Base-by-base conservation (phyloP, 345 rosid genomes). In the Kernera saxatilis region DNA sequence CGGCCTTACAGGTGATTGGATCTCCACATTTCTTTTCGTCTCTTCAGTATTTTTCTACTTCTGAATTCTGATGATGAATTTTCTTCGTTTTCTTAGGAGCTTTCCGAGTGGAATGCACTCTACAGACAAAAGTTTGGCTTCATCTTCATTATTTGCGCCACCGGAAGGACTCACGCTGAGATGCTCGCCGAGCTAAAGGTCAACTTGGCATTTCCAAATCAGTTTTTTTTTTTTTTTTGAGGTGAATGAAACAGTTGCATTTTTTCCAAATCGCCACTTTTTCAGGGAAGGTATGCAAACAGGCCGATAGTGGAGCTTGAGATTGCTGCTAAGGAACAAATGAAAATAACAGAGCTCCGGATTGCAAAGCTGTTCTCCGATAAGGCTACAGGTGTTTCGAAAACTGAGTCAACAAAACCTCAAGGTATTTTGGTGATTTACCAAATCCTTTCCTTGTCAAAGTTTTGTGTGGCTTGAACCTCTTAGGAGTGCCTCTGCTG, bases 311-410 rank as follows among this genome's bases (percentile, higher is more conserved):
- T 83, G 18, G 97, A 94, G 78, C 82, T 91, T 37, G 97, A 91
- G 83, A 80, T 76, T 76, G 97, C 95, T 57, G 96, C 99, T 35
- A 82, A 78, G 68, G 95, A 91, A 78, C 99, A 91, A 74, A 88
- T 91, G 99, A 86, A 91, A 76, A 21, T 94, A 69, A 91, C 81
- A 22, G 95, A 94, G 82, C 80, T 89, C 53, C 93, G 97, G 26
- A 87, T 94, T 11, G 86, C 82, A 46, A 94, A 91, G 77, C 87
- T 94, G 43, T 82, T 91, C 73, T 70, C 85, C 8, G 64, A 78
- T 12, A 84, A 82, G 72, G 75, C 15, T 33, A 71, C 62, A 69
- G 70, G 51, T 68, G 64, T 72, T 22, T 72, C 81, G 10, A 44
- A 73, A 49, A 64, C 65, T 52, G 73, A 69, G 32, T 67, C 71